Percentiles rank a stretch among this genome's conserved stretches.
Evolutionary conservation across 352 stramenopile genomes (phyloP).

Genomic region (Phytophthora ohioensis): DNA sequence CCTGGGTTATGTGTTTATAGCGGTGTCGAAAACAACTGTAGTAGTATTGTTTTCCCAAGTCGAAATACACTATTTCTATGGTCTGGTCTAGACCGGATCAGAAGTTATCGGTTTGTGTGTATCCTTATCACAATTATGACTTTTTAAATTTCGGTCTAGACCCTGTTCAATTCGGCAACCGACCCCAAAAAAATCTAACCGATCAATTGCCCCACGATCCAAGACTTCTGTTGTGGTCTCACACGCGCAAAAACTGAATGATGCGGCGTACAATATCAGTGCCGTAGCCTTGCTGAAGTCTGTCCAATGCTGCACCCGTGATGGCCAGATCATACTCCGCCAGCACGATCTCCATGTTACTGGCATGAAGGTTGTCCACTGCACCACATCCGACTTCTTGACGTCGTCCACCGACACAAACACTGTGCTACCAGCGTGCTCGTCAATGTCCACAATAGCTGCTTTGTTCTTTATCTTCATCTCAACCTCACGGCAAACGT

Average conservation of each 20-base stretch:
- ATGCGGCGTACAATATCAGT: conserved; percentile 48
- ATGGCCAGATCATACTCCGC: conserved; percentile 50
- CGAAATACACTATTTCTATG: not conserved
- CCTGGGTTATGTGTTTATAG: no score
- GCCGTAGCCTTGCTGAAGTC: conserved; percentile 33
- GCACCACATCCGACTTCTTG: conserved; percentile 31
- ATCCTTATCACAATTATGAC: not conserved
- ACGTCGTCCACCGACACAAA: conserved; percentile 50
- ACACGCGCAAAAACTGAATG: conserved; percentile 65
- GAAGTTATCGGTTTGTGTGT: not conserved
- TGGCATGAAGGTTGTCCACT: conserved; percentile 44
- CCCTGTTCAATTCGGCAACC: not conserved
- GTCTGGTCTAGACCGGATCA: not conserved
- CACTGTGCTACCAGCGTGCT: conserved; percentile 18
- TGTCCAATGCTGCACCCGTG: conserved; percentile 55
- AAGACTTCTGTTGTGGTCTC: conserved; percentile 56
- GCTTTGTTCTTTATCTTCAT: conserved; percentile 53
- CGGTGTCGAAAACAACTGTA: no score
- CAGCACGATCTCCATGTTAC: conserved; percentile 39
- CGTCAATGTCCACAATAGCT: conserved; percentile 53
- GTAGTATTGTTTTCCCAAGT: not conserved
- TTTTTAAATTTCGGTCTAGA: not conserved
- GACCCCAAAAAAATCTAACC: conserved; percentile 5
- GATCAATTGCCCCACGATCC: conserved; percentile 65
- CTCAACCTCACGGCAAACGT: conserved; percentile 49